Evolutionary conservation across 768 basidiomycete genomes (phyloP).

Genomic region (Phaeotremella fagi): DNA sequence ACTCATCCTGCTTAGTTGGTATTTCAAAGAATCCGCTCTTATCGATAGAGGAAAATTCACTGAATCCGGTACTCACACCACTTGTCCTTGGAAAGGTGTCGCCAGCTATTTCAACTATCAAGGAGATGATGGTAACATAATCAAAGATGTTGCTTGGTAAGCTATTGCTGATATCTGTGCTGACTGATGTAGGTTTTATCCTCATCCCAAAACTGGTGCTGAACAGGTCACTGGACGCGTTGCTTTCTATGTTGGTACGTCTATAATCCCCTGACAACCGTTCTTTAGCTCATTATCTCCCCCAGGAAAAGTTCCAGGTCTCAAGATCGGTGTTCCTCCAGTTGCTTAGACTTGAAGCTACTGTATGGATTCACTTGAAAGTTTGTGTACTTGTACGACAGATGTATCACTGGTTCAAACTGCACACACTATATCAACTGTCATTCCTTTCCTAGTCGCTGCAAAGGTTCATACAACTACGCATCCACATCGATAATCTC

Average conservation of each 20-base stretch:
- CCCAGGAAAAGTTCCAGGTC: slow-evolving; percentile 19
- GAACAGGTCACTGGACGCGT: slow-evolving; percentile 38
- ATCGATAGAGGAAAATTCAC: slow-evolving; percentile 32
- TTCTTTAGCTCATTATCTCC: background rate
- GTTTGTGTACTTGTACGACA: background rate
- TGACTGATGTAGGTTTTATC: slow-evolving; percentile 36
- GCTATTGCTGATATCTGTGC: background rate
- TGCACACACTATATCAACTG: background rate
- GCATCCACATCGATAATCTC: slow-evolving; percentile 39
- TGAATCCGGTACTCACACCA: slow-evolving; percentile 36
- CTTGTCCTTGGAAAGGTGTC: slow-evolving; percentile 42
- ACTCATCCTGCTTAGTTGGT: slow-evolving; percentile 24
- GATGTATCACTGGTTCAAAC: background rate
- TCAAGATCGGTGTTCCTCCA: slow-evolving; percentile 31
- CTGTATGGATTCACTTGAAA: background rate
- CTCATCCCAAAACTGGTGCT: slow-evolving; percentile 36
- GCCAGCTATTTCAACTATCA: slow-evolving; percentile 45
- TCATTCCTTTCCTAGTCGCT: background rate
- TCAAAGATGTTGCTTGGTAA: slow-evolving; percentile 45
- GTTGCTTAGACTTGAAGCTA: background rate
- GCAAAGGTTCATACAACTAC: slow-evolving; percentile 6
- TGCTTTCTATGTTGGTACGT: slow-evolving; percentile 41
- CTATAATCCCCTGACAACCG: background rate
- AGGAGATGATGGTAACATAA: slow-evolving; percentile 33
- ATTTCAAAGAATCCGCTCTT: slow-evolving; percentile 43